phyloP scores from a whole-genome alignment of 306 rosid species.

The Trichosanthes cucumerina region DNA sequence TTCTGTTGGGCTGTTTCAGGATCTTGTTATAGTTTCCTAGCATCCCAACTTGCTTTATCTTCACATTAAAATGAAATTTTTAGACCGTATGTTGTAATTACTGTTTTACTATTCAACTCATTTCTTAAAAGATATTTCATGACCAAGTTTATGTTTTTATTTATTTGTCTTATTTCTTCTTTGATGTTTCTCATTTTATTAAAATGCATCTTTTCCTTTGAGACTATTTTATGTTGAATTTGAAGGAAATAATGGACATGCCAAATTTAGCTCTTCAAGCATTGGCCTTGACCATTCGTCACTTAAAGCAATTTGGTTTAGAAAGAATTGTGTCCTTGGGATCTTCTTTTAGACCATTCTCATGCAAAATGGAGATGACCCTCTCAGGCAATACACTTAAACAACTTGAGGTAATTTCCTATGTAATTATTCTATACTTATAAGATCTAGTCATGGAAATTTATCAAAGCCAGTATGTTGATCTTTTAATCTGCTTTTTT shows the following conservation, averaged over 20 bases:
- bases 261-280: slow-evolving; percentile 77
- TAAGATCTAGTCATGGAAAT: slow-evolving; percentile 6
- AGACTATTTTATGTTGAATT: slow-evolving; percentile 14
- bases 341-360: slow-evolving; percentile 71
- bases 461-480: slow-evolving; percentile 2
- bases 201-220: slow-evolving; percentile 4
- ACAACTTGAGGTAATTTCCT: slow-evolving; percentile 70
- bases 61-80: background rate
- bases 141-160: background rate
- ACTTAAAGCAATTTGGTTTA: slow-evolving; percentile 81
- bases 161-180: background rate
- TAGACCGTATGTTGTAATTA: background rate
- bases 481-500: background rate
- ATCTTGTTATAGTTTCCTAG: background rate
- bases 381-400: slow-evolving; percentile 86
- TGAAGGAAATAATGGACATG: slow-evolving; percentile 65
- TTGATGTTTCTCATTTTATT: slow-evolving; percentile 11
- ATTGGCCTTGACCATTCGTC: slow-evolving; percentile 64
- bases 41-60: slow-evolving; percentile 3
- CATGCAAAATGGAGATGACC: slow-evolving; percentile 66
- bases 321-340: slow-evolving; percentile 59
- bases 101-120: background rate
- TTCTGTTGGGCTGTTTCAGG: background rate
- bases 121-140: background rate
- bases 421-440: background rate